Evolutionary conservation across 352 stramenopile genomes (phyloP).

Genomic region (Thalassiosira tumida): DNA sequence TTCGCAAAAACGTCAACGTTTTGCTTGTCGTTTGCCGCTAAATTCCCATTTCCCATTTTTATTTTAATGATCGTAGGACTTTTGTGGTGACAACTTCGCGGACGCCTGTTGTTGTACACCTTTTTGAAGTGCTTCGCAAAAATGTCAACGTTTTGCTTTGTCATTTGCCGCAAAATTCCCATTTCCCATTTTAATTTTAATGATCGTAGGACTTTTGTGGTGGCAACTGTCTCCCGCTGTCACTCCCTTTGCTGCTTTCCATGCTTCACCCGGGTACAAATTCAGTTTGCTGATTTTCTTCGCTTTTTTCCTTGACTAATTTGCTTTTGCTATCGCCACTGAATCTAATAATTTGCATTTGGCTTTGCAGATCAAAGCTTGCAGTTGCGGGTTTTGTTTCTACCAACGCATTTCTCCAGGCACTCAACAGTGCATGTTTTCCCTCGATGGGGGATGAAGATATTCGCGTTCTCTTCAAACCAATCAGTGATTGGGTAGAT

Average conservation of each 20-base stretch:
- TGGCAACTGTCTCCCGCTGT: background rate
- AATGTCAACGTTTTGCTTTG: conserved; percentile 52
- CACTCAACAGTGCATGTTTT: background rate
- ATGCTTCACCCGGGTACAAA: background rate
- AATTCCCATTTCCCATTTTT: conserved; percentile 27
- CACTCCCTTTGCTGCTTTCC: background rate
- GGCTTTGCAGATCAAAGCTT: background rate
- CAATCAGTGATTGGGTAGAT: background rate
- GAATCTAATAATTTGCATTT: background rate
- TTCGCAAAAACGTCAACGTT: conserved; percentile 27
- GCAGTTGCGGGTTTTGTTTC: background rate
- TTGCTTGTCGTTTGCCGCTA: conserved; percentile 49
- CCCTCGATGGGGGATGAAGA: background rate
- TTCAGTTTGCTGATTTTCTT: background rate
- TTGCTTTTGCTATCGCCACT: background rate
- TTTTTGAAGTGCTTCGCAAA: conserved; percentile 34
- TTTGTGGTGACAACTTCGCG: background rate
- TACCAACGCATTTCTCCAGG: background rate
- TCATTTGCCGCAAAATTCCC: conserved; percentile 39
- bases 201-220: background rate
- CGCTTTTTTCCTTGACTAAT: background rate
- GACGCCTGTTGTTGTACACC: conserved; percentile 66
- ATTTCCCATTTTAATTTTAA: conserved; percentile 17
- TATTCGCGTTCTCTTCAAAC: background rate
- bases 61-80: background rate